Evolutionary conservation across 169 alveolate genomes (phyloP).

Genomic region (Babesia ovis): DNA sequence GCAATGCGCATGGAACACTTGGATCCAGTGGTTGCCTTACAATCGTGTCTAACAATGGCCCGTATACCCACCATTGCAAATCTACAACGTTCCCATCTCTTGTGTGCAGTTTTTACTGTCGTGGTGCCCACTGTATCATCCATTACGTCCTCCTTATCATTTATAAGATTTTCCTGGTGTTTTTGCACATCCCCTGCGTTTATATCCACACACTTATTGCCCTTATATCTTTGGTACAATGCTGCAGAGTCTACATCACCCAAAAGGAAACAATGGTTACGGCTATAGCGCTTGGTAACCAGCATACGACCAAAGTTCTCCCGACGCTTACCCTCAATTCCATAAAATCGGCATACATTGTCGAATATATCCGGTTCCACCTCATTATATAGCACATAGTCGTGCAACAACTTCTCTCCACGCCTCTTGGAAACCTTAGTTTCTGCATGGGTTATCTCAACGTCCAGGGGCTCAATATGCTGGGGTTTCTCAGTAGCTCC

Average conservation of each 20-base stretch:
- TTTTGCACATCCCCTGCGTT: neutral
- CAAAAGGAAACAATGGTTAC: neutral
- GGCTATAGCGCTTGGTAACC: constrained; percentile 30
- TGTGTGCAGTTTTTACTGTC: neutral
- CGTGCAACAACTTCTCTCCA: constrained; percentile 58
- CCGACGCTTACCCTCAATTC: constrained; percentile 11
- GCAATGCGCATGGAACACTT: constrained; percentile 46
- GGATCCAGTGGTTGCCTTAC: constrained; percentile 28
- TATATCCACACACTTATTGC: neutral
- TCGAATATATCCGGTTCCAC: constrained; percentile 17
- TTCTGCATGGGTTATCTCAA: neutral
- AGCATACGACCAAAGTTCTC: constrained; percentile 3
- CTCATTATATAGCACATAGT: constrained; percentile 16
- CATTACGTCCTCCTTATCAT: neutral
- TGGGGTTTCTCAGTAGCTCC: neutral
- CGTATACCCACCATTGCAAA: constrained; percentile 50
- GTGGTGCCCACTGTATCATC: neutral
- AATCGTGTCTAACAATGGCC: constrained; percentile 30
- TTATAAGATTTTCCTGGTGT: neutral
- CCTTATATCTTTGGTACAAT: constrained; percentile 14
- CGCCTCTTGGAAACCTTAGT: constrained; percentile 7
- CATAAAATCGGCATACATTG: constrained; percentile 31
- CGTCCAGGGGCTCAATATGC: constrained; percentile 1
- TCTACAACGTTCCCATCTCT: constrained; percentile 37
- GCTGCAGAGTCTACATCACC: constrained; percentile 17